Evolutionary conservation across 2,329 filamentous ascomycete species (phyloP).

Genomic region (Cytospora leucostoma): DNA sequence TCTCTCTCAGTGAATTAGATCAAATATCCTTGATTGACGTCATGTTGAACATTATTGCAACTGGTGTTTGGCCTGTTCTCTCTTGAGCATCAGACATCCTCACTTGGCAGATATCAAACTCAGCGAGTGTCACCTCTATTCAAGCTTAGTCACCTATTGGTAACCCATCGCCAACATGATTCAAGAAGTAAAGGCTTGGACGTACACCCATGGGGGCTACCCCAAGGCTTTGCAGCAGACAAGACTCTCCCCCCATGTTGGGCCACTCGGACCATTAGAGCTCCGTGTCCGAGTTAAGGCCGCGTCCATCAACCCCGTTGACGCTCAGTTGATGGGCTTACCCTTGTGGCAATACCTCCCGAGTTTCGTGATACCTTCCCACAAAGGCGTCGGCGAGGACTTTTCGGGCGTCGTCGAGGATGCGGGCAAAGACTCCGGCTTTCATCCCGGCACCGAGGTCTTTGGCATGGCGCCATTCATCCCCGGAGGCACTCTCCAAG

Average conservation of each 20-base stretch:
- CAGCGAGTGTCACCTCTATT: no score
- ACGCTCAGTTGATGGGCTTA: conserved; percentile 29
- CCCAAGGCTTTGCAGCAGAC: neutral
- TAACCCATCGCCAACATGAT: neutral
- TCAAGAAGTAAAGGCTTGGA: neutral
- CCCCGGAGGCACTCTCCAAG: conserved; percentile 24
- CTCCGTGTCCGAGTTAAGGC: conserved; percentile 28
- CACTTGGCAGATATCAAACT: no score
- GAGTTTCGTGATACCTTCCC: conserved; percentile 7
- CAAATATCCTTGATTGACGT: no score
- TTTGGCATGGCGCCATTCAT: conserved; percentile 25
- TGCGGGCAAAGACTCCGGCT: conserved; percentile 20
- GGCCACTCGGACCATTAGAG: conserved; percentile 12
- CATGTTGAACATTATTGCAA: no score
- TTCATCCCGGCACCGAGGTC: conserved; percentile 27
- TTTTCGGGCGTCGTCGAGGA: conserved; percentile 28
- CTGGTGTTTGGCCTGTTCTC: no score
- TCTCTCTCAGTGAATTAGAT: no score
- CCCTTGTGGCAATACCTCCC: conserved; percentile 18
- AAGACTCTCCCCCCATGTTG: neutral
- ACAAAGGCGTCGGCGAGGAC: conserved; percentile 27
- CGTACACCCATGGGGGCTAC: conserved; percentile 2
- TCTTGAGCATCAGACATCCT: no score
- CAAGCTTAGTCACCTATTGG: no score
- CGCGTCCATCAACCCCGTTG: conserved; percentile 29